Evolutionary conservation across 345 rosid species (phyloP).

Genomic region (Arabidopsis suecica): DNA sequence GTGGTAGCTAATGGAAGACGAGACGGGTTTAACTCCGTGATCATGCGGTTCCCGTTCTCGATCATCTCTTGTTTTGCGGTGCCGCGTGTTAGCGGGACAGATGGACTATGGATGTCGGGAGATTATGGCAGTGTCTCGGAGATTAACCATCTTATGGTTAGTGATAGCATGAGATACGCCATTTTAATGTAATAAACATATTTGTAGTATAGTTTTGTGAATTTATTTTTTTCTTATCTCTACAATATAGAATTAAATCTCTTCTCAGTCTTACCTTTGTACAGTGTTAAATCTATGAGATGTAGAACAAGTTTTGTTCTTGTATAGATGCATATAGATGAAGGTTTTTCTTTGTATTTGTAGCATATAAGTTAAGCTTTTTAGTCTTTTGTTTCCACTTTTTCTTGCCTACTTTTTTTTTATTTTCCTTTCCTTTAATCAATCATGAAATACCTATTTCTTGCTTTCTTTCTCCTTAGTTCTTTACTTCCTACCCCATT

Average conservation of each 20-base stretch:
- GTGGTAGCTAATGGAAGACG: constrained; percentile 35
- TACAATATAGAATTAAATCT: no score
- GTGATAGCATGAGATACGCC: constrained; percentile 91
- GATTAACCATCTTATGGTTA: constrained; percentile 85
- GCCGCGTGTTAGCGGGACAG: constrained; percentile 66
- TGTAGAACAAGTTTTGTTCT: constrained; percentile 34
- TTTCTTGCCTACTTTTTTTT: background rate
- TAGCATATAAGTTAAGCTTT: background rate
- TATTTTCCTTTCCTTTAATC: background rate
- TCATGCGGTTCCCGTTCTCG: constrained; percentile 59
- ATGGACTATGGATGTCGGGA: constrained; percentile 76
- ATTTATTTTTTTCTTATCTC: background rate
- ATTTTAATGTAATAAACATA: constrained; percentile 71
- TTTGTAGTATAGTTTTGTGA: background rate
- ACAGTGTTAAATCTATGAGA: constrained; percentile 29
- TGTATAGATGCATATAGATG: constrained; percentile 12
- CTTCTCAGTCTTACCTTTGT: no score
- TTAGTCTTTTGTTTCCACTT: background rate
- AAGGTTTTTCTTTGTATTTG: background rate
- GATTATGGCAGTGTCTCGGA: constrained; percentile 66
- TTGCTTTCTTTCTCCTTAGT: background rate
- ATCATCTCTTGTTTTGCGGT: constrained; percentile 72
- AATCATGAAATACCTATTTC: background rate
- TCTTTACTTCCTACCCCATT: background rate
- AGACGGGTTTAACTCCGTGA: constrained; percentile 51